Percentiles rank a stretch among this genome's conserved stretches.
Conservation (phyloP, 805 yeast genomes). For the Yamadazyma philogaea region DNA sequence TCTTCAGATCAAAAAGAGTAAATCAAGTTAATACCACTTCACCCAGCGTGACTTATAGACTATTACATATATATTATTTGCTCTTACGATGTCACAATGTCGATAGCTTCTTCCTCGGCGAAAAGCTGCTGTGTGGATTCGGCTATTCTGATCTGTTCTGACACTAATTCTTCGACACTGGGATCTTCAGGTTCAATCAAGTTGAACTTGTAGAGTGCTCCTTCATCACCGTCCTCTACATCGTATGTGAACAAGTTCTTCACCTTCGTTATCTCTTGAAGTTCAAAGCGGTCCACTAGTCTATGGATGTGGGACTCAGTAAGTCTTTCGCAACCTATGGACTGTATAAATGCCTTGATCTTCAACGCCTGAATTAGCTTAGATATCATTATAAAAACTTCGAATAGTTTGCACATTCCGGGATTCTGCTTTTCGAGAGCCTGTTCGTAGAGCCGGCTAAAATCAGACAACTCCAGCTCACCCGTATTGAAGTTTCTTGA, state of each 20-base stretch:
- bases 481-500: neutral
- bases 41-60: neutral
- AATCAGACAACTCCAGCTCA: constrained; percentile 3
- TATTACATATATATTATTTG: neutral
- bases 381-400: constrained; percentile 5
- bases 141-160: neutral
- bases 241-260: constrained; percentile 1
- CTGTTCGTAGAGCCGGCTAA: neutral
- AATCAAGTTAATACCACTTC: neutral
- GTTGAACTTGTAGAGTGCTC: neutral
- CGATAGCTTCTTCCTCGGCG: neutral
- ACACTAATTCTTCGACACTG: neutral
- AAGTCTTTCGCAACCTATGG: constrained; percentile 4
- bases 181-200: neutral
- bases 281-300: neutral
- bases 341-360: constrained; percentile 10
- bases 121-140: neutral
- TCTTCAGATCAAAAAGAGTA: neutral
- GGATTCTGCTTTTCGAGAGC: neutral
- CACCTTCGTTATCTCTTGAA: neutral
- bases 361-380: constrained; percentile 8
- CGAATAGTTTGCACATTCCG: constrained; percentile 8
- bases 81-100: neutral
- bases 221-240: neutral
- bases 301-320: neutral